Percentiles rank a stretch among this genome's conserved stretches.
Evolutionary conservation across 1,284 basidiomycete genomes (phyloP).

Genomic region (Bondarzewia mesenterica): DNA sequence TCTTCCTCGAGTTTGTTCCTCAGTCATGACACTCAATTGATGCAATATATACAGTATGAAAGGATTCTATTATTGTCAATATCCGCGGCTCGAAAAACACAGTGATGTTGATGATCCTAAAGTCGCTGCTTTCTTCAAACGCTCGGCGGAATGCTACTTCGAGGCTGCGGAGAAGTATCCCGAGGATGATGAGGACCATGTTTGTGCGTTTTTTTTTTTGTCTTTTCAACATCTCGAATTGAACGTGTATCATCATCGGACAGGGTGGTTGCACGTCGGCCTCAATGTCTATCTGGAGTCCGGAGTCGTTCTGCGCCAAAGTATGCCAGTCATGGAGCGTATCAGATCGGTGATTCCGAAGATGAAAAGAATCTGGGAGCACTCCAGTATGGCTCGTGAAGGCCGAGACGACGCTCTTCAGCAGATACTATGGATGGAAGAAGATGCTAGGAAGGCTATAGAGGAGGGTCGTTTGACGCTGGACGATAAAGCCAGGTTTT

Average conservation of each 20-base stretch:
- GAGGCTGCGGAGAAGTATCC: conserved; percentile 19
- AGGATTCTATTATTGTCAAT: neutral
- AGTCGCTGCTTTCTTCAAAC: conserved; percentile 4
- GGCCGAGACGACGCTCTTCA: conserved; percentile 9
- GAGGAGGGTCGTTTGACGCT: conserved; percentile 6
- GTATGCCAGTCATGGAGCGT: conserved; percentile 3
- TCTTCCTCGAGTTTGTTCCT: neutral
- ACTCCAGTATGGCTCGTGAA: conserved; percentile 11
- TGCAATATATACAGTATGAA: neutral
- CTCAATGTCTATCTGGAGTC: neutral
- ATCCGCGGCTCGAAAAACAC: neutral
- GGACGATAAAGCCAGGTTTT: conserved; percentile 6
- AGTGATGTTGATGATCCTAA: neutral
- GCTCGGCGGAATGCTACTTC: conserved; percentile 16
- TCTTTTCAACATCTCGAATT: neutral
- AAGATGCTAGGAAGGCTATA: conserved; percentile 4
- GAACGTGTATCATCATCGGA: neutral
- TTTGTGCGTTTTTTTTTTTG: conserved; percentile 15
- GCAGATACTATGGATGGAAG: conserved; percentile 5
- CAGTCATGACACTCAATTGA: neutral
- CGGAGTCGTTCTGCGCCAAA: conserved; percentile 1
- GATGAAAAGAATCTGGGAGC: conserved; percentile 16
- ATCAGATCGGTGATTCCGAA: conserved; percentile 9
- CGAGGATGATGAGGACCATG: conserved; percentile 22
- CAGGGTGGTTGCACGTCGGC: conserved; percentile 4